Evolutionary conservation across 768 basidiomycete species (phyloP), one percentile per base, ranked within the genome.

Genomic region (Phanerodontia chrysosporium): DNA sequence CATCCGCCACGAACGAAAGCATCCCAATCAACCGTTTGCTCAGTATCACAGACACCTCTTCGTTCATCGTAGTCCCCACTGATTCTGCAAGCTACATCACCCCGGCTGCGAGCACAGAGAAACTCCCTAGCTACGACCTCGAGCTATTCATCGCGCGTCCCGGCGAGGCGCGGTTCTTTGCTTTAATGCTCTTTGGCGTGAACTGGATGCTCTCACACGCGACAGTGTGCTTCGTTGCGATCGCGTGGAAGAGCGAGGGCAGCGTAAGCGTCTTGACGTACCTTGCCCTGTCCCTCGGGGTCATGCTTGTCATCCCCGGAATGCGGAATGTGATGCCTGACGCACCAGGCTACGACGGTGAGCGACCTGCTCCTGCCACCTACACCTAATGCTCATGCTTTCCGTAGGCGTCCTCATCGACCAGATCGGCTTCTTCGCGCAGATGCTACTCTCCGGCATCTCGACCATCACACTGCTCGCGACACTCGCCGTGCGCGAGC

Each of bases 151-250:
- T 83, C 35, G 67, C 61, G 21, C 70, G 83, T 35, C 81, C 83
- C 5, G 72, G 67, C 7, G 77, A 76, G 51, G 77, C 78, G 1
- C 76, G 78, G 14, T 64, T 74, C 27, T 80, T 78, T 42, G 67
- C 79, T 0, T 59, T 85, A 18, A 59, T 80, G 28, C 69, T 83
- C 6, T 85, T 82, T 62, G 69, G 66, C 2, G 59, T 78, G 24
- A 78, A 73, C 62, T 85, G 83, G 83, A 70, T 83, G 66, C 70
- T 85, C 27, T 72, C 82, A n/a, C 83, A 83, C 66, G 69, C 81
- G 36, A 76, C 76, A 12, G 62, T 83, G 32, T 80, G 77, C 0
- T 74, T 78, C 62, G 76, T 79, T 22, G 59, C 79, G 1, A 66
- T 84, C 30, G 78, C 77, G 13, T 74, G 76, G 60, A 72, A 70